These are phyloP conservation scores for Chalara sp. DNA, from an alignment of 2,329 filamentous ascomycete species.

Conservation along the genomic window DNA sequence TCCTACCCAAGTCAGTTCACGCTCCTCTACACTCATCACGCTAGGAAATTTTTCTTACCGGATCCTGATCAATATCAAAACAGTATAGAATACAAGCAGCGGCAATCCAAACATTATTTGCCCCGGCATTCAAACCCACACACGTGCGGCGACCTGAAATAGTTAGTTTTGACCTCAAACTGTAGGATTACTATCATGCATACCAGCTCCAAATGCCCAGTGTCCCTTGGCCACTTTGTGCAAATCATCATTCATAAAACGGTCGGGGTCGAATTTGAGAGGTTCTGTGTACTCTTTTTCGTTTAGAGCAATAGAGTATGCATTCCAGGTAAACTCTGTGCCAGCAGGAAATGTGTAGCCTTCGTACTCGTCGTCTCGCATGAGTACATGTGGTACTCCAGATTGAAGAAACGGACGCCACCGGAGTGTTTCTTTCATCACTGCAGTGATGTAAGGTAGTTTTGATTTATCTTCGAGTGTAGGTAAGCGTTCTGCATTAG, in stretches of 20 bases:
- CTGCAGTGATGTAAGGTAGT: conserved; percentile 35
- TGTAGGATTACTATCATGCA: not conserved
- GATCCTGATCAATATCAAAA: no score
- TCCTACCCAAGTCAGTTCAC: not conserved
- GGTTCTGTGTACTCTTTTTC: conserved; percentile 40
- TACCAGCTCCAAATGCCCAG: conserved; percentile 28
- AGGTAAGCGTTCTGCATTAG: conserved; percentile 31
- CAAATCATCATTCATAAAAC: conserved; percentile 36
- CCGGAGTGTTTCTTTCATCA: conserved; percentile 38
- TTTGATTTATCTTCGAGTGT: conserved; percentile 32
- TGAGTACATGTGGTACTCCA: conserved; percentile 31
- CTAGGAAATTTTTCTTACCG: conserved; percentile 26
- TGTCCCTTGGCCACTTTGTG: conserved; percentile 24
- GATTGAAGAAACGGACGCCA: conserved; percentile 36
- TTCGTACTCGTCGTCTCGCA: conserved; percentile 38
- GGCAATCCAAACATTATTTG: no score
- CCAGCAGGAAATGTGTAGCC: conserved; percentile 38
- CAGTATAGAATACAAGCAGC: no score
- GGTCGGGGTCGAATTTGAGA: conserved; percentile 37
- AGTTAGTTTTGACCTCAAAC: not conserved
- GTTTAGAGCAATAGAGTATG: conserved; percentile 34
- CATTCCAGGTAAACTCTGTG: conserved; percentile 34
- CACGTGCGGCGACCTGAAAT: conserved; percentile 27
- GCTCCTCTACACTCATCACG: conserved; percentile 9
- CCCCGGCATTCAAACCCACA: conserved; percentile 28